Percentiles rank a stretch among this genome's conserved stretches.
phyloP scores from a whole-genome alignment of 129 eudicot genomes.

The Flaveria robusta region DNA sequence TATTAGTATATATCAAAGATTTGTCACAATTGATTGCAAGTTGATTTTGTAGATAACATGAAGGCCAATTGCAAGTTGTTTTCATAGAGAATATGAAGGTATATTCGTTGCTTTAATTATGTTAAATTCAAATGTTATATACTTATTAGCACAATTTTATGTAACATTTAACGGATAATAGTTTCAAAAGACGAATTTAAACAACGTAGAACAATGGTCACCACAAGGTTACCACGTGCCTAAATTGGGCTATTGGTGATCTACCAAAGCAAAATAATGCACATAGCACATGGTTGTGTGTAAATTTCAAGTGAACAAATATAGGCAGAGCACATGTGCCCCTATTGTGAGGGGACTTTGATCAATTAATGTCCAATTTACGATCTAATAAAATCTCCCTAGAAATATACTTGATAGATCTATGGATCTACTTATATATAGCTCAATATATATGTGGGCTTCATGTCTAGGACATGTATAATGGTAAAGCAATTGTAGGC shows the following conservation, averaged over 20 bases:
- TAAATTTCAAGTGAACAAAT: conserved; percentile 32
- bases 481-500: too few relatives aligned
- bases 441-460: conserved; percentile 2
- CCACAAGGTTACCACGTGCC: conserved; percentile 30
- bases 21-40: conserved; percentile 14
- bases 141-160: neutral
- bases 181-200: neutral
- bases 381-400: neutral
- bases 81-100: conserved; percentile 76
- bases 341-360: conserved; percentile 8
- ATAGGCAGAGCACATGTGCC: conserved; percentile 36
- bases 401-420: conserved; percentile 1
- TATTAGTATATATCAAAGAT: neutral
- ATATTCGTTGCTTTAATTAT: conserved; percentile 30
- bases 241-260: conserved; percentile 24
- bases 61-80: conserved; percentile 48
- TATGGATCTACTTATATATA: conserved; percentile 2
- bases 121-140: too few relatives aligned
- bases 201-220: neutral
- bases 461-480: neutral
- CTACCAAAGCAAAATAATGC: conserved; percentile 30
- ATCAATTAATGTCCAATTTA: conserved; percentile 16
- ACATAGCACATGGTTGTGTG: conserved; percentile 37
- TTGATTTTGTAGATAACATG: conserved; percentile 66
- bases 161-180: neutral